Evolutionary conservation across 257 asterid species (phyloP), one percentile per base, ranked within the genome.

Genomic region (Petrea volubilis): DNA sequence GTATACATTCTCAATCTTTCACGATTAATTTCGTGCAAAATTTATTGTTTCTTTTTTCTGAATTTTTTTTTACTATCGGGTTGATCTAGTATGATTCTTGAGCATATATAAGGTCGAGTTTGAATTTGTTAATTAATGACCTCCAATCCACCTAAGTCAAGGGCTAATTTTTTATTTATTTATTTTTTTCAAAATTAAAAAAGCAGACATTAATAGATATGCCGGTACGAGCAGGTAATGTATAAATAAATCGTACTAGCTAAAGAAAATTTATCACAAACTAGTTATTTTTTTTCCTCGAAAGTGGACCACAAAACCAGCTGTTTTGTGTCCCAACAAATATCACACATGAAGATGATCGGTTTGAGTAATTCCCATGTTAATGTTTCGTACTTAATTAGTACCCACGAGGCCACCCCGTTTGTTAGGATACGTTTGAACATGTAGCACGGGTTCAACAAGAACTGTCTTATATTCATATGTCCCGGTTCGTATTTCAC

Each of bases 261-360:
- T 27, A 51, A 52, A 8, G 23, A 59, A 51, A 20, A 56, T 38
- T 52, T 27, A 70, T 78, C 77, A 47, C 73, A 64, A 8, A 25
- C 33, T 64, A 40, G 24, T 36, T 28, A 20, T 1, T n/a, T 64
- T 61, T 47, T 56, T 53, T 62, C n/a, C 50, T 51, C 27, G 17
- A 57, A 47, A 20, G 49, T 69, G 76, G 71, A 72, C 82, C 74
- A 80, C n/a, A 5, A 67, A 56, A 62, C 21, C 74, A 74, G 79
- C 66, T 74, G 64, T 72, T 64, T 36, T 59, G 24, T 59, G 62
- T 63, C 52, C 47, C 49, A 57, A 57, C n/a, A n/a, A n/a, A n/a
- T n/a, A n/a, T n/a, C n/a, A 49, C 49, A 24, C 50, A 73, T 12
- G 64, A 74, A 56, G 41, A 25, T 78, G 70, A 67, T 61, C 9